These are phyloP conservation scores for Coniochaeta sp. DNA, from an alignment of 2,329 filamentous ascomycete genomes.

Conservation along the genomic window DNA sequence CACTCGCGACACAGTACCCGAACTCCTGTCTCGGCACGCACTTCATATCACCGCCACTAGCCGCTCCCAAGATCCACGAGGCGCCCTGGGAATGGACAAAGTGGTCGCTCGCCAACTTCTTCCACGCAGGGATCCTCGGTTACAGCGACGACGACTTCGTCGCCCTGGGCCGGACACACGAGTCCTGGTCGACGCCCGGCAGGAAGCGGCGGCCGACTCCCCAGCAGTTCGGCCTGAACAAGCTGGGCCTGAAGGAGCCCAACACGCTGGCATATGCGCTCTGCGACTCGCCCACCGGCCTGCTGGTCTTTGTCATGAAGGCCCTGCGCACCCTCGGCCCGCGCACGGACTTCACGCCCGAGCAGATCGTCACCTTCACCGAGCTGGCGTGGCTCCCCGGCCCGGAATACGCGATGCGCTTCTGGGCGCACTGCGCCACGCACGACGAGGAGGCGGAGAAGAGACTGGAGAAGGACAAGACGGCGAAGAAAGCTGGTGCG, in stretches of 20 bases:
- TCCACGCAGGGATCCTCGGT: conserved; percentile 43
- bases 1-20: conserved; percentile 38
- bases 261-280: conserved; percentile 52
- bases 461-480: not conserved
- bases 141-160: conserved; percentile 46
- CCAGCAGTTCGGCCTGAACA: conserved; percentile 18
- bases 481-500: not conserved
- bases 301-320: conserved; percentile 47
- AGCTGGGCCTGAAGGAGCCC: conserved; percentile 30
- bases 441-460: conserved; percentile 18
- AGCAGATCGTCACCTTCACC: conserved; percentile 52
- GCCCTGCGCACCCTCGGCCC: conserved; percentile 34
- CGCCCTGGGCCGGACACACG: conserved; percentile 23
- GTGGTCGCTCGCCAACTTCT: conserved; percentile 44
- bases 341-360: conserved; percentile 31
- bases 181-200: conserved; percentile 3
- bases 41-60: conserved; percentile 49
- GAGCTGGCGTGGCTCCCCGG: conserved; percentile 60
- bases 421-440: conserved; percentile 39
- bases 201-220: conserved; percentile 9
- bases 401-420: conserved; percentile 52
- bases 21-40: conserved; percentile 51
- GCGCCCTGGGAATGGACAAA: conserved; percentile 44
- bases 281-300: conserved; percentile 52
- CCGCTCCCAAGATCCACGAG: conserved; percentile 34